Evolutionary conservation across 306 rosid species (phyloP).

Genomic region (Mucuna pruriens): DNA sequence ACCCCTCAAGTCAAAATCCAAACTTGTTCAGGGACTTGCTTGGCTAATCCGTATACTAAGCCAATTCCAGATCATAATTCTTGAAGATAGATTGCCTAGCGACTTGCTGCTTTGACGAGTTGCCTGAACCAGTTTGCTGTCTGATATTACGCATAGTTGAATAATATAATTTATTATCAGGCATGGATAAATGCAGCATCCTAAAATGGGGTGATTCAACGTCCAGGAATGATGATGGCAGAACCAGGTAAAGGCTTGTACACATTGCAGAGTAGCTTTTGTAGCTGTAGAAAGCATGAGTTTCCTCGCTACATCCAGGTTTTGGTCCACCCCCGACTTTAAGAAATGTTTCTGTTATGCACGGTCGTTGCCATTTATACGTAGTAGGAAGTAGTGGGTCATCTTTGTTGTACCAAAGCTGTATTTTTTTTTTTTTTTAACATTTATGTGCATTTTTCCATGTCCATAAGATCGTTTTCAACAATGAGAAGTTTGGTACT

Average conservation of each 20-base stretch:
- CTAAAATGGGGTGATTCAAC: slow-evolving; percentile 25
- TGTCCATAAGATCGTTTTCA: slow-evolving; percentile 33
- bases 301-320: slow-evolving; percentile 33
- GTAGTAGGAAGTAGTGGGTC: slow-evolving; percentile 1
- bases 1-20: slow-evolving; percentile 77
- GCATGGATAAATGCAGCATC: background rate
- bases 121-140: slow-evolving; percentile 23
- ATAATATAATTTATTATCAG: slow-evolving; percentile 13
- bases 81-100: slow-evolving; percentile 32
- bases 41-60: slow-evolving; percentile 49
- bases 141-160: slow-evolving; percentile 19
- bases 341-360: slow-evolving; percentile 7
- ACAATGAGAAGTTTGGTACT: slow-evolving; percentile 27
- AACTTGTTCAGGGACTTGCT: slow-evolving; percentile 76
- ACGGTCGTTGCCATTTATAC: background rate
- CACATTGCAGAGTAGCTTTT: slow-evolving; percentile 23
- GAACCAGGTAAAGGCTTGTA: slow-evolving; percentile 39
- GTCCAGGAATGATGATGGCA: slow-evolving; percentile 44
- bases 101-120: background rate
- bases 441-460: slow-evolving; percentile 36
- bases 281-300: slow-evolving; percentile 19
- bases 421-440: background rate
- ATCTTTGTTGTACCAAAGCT: slow-evolving; percentile 35
- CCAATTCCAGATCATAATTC: slow-evolving; percentile 26
- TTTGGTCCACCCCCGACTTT: slow-evolving; percentile 25